Percentiles rank a stretch among this genome's conserved stretches.
phyloP scores from a whole-genome alignment of 2,329 filamentous ascomycete genomes.

The Apiospora phragmitis region DNA sequence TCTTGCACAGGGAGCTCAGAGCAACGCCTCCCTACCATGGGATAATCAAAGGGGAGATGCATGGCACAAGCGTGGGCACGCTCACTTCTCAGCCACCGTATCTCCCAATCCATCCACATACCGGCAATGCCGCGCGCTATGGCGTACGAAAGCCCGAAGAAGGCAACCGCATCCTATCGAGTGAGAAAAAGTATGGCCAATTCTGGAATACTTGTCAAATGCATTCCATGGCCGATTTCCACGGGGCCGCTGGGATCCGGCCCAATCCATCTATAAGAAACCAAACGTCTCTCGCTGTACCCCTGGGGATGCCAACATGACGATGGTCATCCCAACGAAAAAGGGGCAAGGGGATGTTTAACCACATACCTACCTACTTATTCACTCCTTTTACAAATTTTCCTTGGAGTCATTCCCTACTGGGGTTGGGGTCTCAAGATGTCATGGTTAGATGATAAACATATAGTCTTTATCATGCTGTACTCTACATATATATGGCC shows the following conservation, averaged over 20 bases:
- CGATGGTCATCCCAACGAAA: neutral
- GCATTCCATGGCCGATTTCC: neutral
- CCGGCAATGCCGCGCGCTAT: neutral
- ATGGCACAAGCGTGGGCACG: neutral
- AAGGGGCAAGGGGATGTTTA: neutral
- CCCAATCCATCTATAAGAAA: neutral
- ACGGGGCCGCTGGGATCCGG: neutral
- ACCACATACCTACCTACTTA: neutral
- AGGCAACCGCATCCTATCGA: neutral
- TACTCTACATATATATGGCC: neutral
- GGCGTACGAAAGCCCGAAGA: neutral
- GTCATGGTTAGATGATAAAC: neutral
- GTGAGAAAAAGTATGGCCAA: neutral
- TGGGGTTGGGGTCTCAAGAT: neutral
- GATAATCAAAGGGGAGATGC: neutral
- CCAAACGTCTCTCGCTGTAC: neutral
- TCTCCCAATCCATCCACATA: neutral
- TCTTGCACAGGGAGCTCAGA: neutral
- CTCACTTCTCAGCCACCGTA: neutral
- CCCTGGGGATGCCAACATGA: neutral
- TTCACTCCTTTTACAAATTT: constrained; percentile 4
- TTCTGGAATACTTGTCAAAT: too few relatives aligned
- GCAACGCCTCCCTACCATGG: neutral
- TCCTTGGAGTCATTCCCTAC: neutral
- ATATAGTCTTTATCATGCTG: neutral